Base-by-base conservation (phyloP, 257 asterid species). In the Nyctanthes arbortristis region DNA sequence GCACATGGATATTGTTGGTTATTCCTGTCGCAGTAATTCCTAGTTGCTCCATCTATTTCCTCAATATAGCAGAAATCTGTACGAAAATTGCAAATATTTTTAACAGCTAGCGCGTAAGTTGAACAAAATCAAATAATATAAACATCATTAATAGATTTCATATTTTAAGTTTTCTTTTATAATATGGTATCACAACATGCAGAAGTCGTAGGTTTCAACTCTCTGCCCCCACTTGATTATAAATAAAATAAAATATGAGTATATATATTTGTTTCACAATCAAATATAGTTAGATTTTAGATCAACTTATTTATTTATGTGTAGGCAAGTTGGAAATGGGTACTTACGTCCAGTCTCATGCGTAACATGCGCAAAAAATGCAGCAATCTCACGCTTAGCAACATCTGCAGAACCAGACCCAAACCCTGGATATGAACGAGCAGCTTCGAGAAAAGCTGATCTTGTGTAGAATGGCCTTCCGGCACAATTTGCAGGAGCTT, bases 281-380 rank as follows among this genome's bases (percentile, higher is more conserved):
- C 7, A 1, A 47, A 22, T 6, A 28, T 13, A 0, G 20, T n/a
- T 0, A 34, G 16, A 33, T 33, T 33, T 33, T 33, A 33, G 37
- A 33, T 33, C 7, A 33, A 33, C 5, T 33, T 33, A 33, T 33
- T 33, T 33, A 33, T 33, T 33, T 33, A 33, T 33, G 37, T 33
- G 37, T 33, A 33, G 37, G 20, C 3, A 30, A 9, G 36, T 10
- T n/a, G 7, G 2, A 18, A 27, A 22, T 24, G 6, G 14, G 5
- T 25, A 4, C 77, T 37, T 65, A 72, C 77, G 39, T 64, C 71
- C 71, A n/a, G 72, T 72, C 29, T 72, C 77, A 55, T 72, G 71
- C 1, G 77, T 56, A 31, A 52, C 77, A 14, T 72, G 77, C 7
- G 77, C 77, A 16, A 72, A 72, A 43, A 72, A 72, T 27, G 77